Base-by-base conservation (phyloP, 2,329 filamentous ascomycete species). In the Scopulariopsis brevicaulis region DNA sequence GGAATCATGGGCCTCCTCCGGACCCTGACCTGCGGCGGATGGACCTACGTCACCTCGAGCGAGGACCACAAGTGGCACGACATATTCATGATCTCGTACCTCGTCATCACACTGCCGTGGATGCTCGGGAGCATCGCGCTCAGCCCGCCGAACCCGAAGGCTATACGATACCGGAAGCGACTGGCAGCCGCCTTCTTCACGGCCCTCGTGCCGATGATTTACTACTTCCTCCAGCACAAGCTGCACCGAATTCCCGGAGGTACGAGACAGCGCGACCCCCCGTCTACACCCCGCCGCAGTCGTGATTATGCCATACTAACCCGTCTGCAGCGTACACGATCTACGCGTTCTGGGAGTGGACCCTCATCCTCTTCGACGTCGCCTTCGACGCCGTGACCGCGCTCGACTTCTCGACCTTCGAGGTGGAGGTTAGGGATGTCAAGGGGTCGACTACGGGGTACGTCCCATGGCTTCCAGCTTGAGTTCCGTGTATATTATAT, bases 11-110 rank as follows among this genome's bases (percentile, higher is more conserved):
- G 94, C 58, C 64, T 96, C 56, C 86, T 97, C 67, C 85, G 94
- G 65, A 96, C 93, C 11, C 74, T 97, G 59, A 96, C 91, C 4
- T 99, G 94, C 68, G 94, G 93, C 65, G 94, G 94, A 60, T 99
- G 94, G 93, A 96, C 94, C 57, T 99, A 97, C 72, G 85, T 99
- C 61, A 99, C 94, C 28, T 97, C 94, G 61, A 99, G 94, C 51
- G 94, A 99, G 70, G 90, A 97, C 70, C 94, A 99, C 72, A 85
- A 96, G 72, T 97, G 91, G 92, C 94, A 99, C 71, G 94, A 99
- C 68, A 93, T 97, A 62, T 93, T 99, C 71, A 99, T 99, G 94
- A 96, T 99, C 65, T 95, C 91, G 15, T 99, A 99, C 72, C 79
- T 99, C 58, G 86, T 99, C 53, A 88, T 90, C 37, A 97, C 94